A percentile compares a stretch with the other conserved stretches of the same genome.
Evolutionary conservation across 805 yeast species (phyloP).

Genomic region (Zygotorulaspora danielsina): DNA sequence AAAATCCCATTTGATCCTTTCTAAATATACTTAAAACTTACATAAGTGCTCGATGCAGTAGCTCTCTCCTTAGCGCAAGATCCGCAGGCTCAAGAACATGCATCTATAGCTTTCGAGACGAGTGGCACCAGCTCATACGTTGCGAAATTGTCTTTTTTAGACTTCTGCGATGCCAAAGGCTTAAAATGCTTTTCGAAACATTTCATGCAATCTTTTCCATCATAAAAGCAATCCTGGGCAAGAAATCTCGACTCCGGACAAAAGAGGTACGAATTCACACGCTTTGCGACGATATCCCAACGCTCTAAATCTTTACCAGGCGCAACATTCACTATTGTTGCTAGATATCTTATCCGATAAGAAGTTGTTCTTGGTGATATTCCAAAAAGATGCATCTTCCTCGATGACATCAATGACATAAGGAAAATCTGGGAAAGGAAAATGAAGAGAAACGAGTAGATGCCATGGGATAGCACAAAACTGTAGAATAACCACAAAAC

Average conservation of each 20-base stretch:
- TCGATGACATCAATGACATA: no score
- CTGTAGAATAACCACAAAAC: no score
- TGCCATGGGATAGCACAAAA: no score
- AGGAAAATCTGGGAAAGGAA: no score
- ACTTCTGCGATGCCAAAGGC: neutral
- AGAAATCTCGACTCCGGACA: neutral
- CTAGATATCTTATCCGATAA: constrained; percentile 2
- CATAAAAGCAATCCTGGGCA: neutral
- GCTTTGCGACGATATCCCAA: constrained; percentile 5
- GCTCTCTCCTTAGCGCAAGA: no score
- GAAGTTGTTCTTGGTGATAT: no score
- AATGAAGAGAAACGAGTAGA: no score
- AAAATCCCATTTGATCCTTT: no score
- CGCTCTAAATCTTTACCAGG: constrained; percentile 2
- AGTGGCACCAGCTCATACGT: constrained; percentile 3
- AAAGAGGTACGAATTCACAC: constrained; percentile 2
- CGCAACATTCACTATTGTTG: neutral
- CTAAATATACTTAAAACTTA: no score
- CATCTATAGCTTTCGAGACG: neutral
- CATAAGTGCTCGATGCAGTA: no score
- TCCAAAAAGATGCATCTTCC: no score
- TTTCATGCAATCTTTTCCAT: constrained; percentile 6
- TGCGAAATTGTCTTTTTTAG: neutral
- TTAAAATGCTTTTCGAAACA: constrained; percentile 1
- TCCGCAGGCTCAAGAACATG: neutral